Percentiles rank a stretch among this genome's conserved stretches.
Evolutionary conservation across 768 basidiomycete genomes (phyloP).

Genomic region (Auriscalpium vulgare): DNA sequence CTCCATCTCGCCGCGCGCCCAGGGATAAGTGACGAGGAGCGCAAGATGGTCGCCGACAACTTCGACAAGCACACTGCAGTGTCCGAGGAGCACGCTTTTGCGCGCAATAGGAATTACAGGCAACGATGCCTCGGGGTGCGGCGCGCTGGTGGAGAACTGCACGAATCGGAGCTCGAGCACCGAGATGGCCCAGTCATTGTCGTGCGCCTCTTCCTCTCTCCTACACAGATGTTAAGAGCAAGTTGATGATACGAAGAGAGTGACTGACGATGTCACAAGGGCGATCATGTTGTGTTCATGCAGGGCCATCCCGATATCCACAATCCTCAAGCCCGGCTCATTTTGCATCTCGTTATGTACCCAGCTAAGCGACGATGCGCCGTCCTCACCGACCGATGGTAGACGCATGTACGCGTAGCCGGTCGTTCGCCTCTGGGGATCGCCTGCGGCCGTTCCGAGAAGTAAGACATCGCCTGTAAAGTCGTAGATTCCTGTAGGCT

Average conservation of each 20-base stretch:
- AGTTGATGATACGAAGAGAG: no score
- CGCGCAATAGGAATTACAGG: conserved; percentile 7
- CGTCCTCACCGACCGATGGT: conserved; percentile 1
- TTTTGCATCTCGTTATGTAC: not conserved
- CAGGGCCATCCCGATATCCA: conserved; percentile 12
- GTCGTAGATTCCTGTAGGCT: conserved; percentile 14
- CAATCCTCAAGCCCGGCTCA: conserved; percentile 3
- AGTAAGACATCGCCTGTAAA: conserved; percentile 13
- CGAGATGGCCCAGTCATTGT: not conserved
- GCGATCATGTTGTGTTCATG: conserved; percentile 13
- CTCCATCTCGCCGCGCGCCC: not conserved
- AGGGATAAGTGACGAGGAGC: conserved; percentile 8
- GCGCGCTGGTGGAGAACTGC: conserved; percentile 10
- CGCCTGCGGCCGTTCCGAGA: conserved; percentile 8
- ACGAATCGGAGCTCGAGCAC: conserved; percentile 9
- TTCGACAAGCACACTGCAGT: conserved; percentile 9
- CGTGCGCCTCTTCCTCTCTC: not conserved
- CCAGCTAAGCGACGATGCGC: not conserved
- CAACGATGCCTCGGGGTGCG: conserved; percentile 7
- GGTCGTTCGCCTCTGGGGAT: not conserved
- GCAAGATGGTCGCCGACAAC: conserved; percentile 12
- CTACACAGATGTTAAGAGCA: not conserved
- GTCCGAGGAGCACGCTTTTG: not conserved
- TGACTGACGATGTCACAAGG: conserved; percentile 8
- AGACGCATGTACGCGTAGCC: conserved; percentile 8